Evolutionary conservation across 2,329 filamentous ascomycete species (phyloP).

Genomic region (Colletotrichum paranaense): DNA sequence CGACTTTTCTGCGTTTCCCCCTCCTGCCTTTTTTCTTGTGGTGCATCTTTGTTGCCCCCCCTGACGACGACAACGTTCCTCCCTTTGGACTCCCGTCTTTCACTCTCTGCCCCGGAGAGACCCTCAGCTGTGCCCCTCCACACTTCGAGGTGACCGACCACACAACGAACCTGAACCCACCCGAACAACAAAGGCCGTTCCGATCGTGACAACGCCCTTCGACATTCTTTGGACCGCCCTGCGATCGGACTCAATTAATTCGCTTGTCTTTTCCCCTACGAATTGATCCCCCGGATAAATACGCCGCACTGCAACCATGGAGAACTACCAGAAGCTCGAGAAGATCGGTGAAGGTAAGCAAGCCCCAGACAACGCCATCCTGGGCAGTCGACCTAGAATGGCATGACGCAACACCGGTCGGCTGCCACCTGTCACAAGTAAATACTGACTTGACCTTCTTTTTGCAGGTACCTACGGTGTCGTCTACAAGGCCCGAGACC

Average conservation of each 20-base stretch:
- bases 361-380: neutral
- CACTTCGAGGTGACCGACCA: slow-evolving; percentile 26
- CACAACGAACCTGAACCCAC: slow-evolving; percentile 12
- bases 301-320: slow-evolving; percentile 65
- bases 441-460: slow-evolving; percentile 9
- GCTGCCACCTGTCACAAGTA: neutral
- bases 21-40: neutral
- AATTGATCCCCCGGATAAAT: slow-evolving; percentile 2
- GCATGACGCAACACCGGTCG: slow-evolving; percentile 7
- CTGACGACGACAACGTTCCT: neutral
- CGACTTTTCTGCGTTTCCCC: slow-evolving; percentile 20
- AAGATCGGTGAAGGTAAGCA: slow-evolving; percentile 92
- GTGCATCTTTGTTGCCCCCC: slow-evolving; percentile 10
- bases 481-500: slow-evolving; percentile 93
- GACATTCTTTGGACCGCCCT: neutral
- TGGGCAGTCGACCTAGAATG: neutral
- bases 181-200: slow-evolving; percentile 20
- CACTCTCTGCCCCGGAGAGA: slow-evolving; percentile 11
- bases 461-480: slow-evolving; percentile 87
- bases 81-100: neutral
- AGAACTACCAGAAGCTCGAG: slow-evolving; percentile 96
- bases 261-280: neutral
- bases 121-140: slow-evolving; percentile 28
- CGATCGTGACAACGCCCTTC: slow-evolving; percentile 7
- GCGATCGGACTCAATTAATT: slow-evolving; percentile 2